A percentile compares a stretch with the other conserved stretches of the same genome.
These are phyloP conservation scores for Peronosclerospora sorghi DNA, from an alignment of 352 stramenopile genomes.

Conservation along the genomic window DNA sequence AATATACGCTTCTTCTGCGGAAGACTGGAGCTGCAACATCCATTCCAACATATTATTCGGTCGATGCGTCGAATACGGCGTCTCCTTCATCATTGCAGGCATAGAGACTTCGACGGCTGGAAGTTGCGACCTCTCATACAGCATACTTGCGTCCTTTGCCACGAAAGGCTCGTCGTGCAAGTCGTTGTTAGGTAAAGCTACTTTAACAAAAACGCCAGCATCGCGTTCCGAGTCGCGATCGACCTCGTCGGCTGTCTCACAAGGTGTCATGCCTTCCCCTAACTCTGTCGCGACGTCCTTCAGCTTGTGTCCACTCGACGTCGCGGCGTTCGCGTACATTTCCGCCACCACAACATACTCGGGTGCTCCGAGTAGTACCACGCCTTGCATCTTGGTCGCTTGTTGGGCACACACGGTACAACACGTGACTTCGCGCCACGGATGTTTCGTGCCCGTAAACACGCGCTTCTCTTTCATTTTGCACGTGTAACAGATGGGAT, in stretches of 20 bases:
- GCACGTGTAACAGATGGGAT: conserved; percentile 33
- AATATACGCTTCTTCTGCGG: conserved; percentile 27
- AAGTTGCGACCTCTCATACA: too few relatives aligned
- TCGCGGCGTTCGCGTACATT: conserved; percentile 9
- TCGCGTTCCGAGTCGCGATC: too few relatives aligned
- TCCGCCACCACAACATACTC: conserved; percentile 22
- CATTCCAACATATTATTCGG: conserved; percentile 16
- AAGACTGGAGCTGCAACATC: conserved; percentile 31
- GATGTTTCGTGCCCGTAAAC: conserved; percentile 17
- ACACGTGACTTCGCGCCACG: conserved; percentile 12
- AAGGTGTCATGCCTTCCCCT: too few relatives aligned
- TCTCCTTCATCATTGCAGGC: neutral
- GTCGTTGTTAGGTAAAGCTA: too few relatives aligned
- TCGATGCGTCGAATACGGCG: neutral
- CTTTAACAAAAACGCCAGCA: too few relatives aligned
- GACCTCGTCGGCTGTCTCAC: too few relatives aligned
- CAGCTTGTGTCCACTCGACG: conserved; percentile 6
- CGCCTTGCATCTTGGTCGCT: conserved; percentile 15
- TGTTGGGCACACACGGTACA: conserved; percentile 25
- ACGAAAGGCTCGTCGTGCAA: too few relatives aligned
- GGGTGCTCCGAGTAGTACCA: conserved; percentile 10
- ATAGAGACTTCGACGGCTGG: conserved; percentile 1
- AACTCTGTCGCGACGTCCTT: too few relatives aligned
- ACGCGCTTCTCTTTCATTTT: conserved; percentile 32
- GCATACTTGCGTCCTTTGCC: too few relatives aligned